These are phyloP conservation scores for Parietichytrium sp. DNA, from an alignment of 108 stramenopile species.

Conservation along the genomic window DNA sequence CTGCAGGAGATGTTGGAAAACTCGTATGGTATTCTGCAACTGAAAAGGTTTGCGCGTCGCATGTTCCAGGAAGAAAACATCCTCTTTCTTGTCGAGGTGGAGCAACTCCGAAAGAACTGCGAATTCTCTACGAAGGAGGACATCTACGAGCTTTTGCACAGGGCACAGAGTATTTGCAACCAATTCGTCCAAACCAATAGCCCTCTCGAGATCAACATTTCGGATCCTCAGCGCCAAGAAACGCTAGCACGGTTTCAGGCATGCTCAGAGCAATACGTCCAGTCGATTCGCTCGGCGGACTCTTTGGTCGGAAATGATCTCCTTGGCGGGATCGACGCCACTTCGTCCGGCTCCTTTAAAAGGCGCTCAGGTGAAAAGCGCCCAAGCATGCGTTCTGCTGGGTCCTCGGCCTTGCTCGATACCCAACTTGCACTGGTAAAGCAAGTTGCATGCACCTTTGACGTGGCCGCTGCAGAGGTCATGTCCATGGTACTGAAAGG, in stretches of 20 bases:
- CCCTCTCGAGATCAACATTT: constrained; percentile 27
- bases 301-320: too few species aligned
- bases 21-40: background rate
- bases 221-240: constrained; percentile 15
- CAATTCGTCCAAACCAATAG: background rate
- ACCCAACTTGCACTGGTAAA: too few species aligned
- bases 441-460: too few species aligned
- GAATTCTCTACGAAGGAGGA: background rate
- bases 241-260: background rate
- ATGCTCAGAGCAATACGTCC: background rate
- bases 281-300: too few species aligned
- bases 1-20: background rate
- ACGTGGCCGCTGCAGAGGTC: background rate
- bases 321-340: too few species aligned
- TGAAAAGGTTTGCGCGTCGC: constrained; percentile 1
- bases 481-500: background rate
- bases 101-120: background rate
- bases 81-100: background rate
- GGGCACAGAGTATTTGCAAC: constrained; percentile 1
- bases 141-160: constrained; percentile 11
- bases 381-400: too few species aligned
- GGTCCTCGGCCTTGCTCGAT: too few species aligned
- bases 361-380: too few species aligned
- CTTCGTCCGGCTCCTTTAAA: too few species aligned
- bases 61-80: constrained; percentile 10